Percentiles rank a stretch among this genome's conserved stretches.
Evolutionary conservation across 2,329 filamentous ascomycete genomes (phyloP).

Genomic region (Grosmannia clavigera): DNA sequence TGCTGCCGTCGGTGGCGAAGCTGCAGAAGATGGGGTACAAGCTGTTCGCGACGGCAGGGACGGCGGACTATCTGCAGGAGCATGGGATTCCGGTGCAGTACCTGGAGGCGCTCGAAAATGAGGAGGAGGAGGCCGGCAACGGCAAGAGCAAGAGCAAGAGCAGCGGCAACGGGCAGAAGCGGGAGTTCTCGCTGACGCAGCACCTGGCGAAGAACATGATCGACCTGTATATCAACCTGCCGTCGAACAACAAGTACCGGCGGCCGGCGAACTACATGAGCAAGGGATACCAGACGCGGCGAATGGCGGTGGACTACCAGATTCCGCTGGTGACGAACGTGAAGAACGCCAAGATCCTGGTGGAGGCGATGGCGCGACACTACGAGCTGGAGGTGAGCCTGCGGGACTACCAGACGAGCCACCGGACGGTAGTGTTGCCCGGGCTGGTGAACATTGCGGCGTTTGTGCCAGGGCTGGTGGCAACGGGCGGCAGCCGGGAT

Average conservation of each 20-base stretch:
- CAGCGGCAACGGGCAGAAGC: constrained; percentile 54
- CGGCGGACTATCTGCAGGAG: constrained; percentile 90
- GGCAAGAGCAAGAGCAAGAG: neutral
- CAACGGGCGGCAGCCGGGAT: constrained; percentile 49
- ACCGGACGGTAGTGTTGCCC: constrained; percentile 60
- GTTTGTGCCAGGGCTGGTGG: constrained; percentile 63
- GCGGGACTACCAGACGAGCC: constrained; percentile 86
- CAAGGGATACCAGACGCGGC: constrained; percentile 88
- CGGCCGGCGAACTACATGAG: constrained; percentile 97
- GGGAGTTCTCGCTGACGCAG: constrained; percentile 93
- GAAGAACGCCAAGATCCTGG: constrained; percentile 95
- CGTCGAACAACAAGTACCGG: constrained; percentile 96
- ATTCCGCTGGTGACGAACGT: constrained; percentile 96
- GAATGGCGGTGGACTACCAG: constrained; percentile 97
- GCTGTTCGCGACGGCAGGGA: constrained; percentile 90
- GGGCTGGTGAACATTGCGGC: constrained; percentile 70
- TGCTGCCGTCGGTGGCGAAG: constrained; percentile 85
- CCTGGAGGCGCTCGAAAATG: constrained; percentile 71
- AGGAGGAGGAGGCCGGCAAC: constrained; percentile 20
- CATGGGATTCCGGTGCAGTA: constrained; percentile 88
- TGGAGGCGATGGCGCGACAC: constrained; percentile 85
- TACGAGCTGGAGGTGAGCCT: constrained; percentile 73
- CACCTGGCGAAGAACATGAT: constrained; percentile 97
- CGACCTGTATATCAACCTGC: constrained; percentile 96
- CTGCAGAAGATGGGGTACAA: constrained; percentile 88